phyloP scores from a whole-genome alignment of 2,329 filamentous ascomycete genomes.

The Madurella fahalii region DNA sequence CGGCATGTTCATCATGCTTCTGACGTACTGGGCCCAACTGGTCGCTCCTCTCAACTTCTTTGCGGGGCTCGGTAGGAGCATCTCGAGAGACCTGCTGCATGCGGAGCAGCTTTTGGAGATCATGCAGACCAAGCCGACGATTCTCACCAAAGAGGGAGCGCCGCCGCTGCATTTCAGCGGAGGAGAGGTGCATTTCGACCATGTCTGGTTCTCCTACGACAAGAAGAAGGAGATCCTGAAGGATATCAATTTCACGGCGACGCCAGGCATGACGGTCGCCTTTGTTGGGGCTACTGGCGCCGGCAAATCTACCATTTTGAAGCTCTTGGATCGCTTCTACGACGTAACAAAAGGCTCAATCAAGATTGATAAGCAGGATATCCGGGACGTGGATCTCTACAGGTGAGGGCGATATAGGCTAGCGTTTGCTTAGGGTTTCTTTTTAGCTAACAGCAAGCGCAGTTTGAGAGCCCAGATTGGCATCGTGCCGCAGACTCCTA shows the following conservation, averaged over 20 bases:
- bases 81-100: constrained; percentile 54
- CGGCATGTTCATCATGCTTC: constrained; percentile 65
- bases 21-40: constrained; percentile 72
- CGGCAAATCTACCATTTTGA: constrained; percentile 56
- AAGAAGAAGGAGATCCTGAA: constrained; percentile 56
- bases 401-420: constrained; percentile 33
- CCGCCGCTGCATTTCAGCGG: constrained; percentile 47
- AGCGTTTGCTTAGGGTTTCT: background rate
- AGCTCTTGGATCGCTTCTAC: constrained; percentile 57
- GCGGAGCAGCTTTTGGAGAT: constrained; percentile 56
- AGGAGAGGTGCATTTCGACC: constrained; percentile 51
- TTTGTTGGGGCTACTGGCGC: constrained; percentile 59
- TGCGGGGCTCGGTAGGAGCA: constrained; percentile 50
- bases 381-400: constrained; percentile 50
- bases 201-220: constrained; percentile 57
- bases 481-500: constrained; percentile 52
- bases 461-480: constrained; percentile 52
- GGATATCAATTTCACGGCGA: constrained; percentile 47
- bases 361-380: constrained; percentile 53
- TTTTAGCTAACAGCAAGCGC: constrained; percentile 23
- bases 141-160: constrained; percentile 50
- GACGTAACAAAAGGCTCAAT: constrained; percentile 52
- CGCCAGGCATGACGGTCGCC: constrained; percentile 52
- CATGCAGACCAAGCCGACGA: constrained; percentile 54
- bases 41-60: constrained; percentile 70